Conservation (phyloP, 2,329 filamentous ascomycete genomes). For the Daldinia sp. region DNA sequence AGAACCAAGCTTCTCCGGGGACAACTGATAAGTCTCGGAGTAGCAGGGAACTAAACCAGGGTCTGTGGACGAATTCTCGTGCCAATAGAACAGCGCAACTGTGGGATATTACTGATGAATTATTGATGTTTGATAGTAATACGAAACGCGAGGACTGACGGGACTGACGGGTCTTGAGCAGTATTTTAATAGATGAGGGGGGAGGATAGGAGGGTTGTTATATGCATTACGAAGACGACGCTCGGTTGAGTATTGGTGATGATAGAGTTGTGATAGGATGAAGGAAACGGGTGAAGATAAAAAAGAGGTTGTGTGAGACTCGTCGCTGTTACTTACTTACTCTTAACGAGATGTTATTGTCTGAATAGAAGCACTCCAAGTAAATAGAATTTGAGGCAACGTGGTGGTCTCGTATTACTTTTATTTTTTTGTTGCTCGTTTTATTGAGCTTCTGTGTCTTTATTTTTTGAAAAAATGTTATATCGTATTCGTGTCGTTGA, state of each 20-base stretch:
- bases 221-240: slow-evolving; percentile 10
- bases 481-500: background rate
- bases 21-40: background rate
- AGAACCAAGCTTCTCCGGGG: background rate
- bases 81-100: slow-evolving; percentile 19
- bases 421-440: background rate
- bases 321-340: background rate
- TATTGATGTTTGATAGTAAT: slow-evolving; percentile 23
- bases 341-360: background rate
- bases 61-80: background rate
- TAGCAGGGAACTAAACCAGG: background rate
- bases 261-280: slow-evolving; percentile 3
- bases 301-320: slow-evolving; percentile 2
- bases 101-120: slow-evolving; percentile 36
- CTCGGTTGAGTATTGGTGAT: slow-evolving; percentile 3
- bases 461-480: background rate
- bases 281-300: slow-evolving; percentile 2
- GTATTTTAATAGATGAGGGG: background rate
- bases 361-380: background rate
- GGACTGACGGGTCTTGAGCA: background rate
- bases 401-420: background rate
- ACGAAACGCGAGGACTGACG: background rate
- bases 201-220: slow-evolving; percentile 9
- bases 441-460: background rate
- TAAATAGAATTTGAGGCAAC: background rate